Percentiles rank a stretch among this genome's conserved stretches.
These are phyloP conservation scores for Pestalotiopsis sp. DNA, from an alignment of 2,329 filamentous ascomycete genomes.

Conservation along the genomic window DNA sequence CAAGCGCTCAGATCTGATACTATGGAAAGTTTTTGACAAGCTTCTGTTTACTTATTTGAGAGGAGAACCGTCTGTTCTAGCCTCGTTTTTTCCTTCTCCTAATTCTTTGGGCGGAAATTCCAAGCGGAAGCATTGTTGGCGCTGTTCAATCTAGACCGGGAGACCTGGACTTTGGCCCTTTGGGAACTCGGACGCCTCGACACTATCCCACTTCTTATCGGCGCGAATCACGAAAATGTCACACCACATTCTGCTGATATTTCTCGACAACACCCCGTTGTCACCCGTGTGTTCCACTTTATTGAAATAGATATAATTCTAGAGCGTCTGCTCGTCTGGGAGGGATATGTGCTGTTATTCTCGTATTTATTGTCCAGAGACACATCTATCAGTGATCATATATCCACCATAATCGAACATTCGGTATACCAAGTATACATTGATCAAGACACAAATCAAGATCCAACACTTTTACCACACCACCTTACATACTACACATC, in stretches of 20 bases:
- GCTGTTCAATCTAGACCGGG: neutral
- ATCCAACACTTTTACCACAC: neutral
- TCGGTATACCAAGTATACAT: neutral
- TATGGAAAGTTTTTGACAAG: neutral
- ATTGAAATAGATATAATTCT: neutral
- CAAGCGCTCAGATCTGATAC: neutral
- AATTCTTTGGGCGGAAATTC: neutral
- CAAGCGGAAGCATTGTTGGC: neutral
- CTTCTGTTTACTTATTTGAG: neutral
- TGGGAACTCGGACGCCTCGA: neutral
- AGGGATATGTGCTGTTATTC: neutral
- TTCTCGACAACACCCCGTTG: neutral
- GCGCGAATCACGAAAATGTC: neutral
- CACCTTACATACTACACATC: too few relatives aligned
- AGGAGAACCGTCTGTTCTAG: neutral
- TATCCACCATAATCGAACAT: neutral
- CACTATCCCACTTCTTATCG: slow-evolving; percentile 4
- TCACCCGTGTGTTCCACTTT: neutral
- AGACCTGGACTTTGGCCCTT: neutral
- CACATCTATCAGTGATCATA: neutral
- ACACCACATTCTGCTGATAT: neutral
- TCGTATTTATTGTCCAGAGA: neutral
- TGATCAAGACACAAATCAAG: neutral
- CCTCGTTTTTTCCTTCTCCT: neutral
- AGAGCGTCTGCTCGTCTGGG: neutral